Evolutionary conservation across 2,329 filamentous ascomycete genomes (phyloP), one percentile per base, ranked within the genome.

Genomic region (Pestalotiopsis sp.): DNA sequence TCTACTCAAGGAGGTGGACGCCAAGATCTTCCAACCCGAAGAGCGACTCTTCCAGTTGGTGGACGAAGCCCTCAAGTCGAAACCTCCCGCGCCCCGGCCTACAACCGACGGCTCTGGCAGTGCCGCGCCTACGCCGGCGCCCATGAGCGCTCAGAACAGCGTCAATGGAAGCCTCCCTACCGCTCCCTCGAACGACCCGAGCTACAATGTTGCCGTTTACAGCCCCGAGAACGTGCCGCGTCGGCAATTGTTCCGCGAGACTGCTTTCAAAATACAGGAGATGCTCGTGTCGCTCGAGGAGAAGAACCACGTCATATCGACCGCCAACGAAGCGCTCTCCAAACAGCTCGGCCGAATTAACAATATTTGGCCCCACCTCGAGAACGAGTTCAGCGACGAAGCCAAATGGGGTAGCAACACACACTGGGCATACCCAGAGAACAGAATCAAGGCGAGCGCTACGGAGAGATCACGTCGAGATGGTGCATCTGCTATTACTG

Each of bases 401-500:
- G 94, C 96, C 66, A 93, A 97, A 80, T 91, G 94, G 82, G 96
- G 97, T 64, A 98, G 94, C 80, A 87, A 90, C 68, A 93, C 89
- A 65, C 96, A 99, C 79, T 99, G 96, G 96, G 96, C 95, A 62
- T 98, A 98, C 78, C 92, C 93, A 22, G 92, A 95, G 74, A 94
- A 93, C 75, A 91, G 95, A 71, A 86, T 89, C 40, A 83, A 83
- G 73, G 83, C 86, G n/a, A 89, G 88, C 26, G 86, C 89, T 58
- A 89, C 90, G 39, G 93, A 97, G 77, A 86, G 91, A 30, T 90
- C 92, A 61, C 87, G 94, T 69, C 89, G 93, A 71, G 94, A 97
- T 76, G 92, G 91, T 24, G 92, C 91, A 11, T 88, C 92, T 24
- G 89, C 89, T 52, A 92, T 94, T 72, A 93, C 93, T 24, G 92